phyloP scores from a whole-genome alignment of 1,139 yeast species.

The Sugiyamaella xylanicola region DNA sequence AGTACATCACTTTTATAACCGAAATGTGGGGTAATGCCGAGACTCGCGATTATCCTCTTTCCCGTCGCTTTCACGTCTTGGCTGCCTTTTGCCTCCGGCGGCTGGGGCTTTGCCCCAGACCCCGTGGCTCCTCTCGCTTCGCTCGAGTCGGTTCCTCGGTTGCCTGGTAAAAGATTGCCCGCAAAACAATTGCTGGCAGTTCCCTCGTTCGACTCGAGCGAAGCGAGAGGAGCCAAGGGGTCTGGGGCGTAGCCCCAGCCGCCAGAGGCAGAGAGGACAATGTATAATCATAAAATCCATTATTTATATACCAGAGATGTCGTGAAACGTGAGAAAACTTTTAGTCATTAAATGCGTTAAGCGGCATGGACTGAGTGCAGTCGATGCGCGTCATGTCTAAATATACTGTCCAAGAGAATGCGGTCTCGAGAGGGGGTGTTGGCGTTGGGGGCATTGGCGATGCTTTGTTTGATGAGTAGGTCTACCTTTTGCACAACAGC shows the following conservation, averaged over 20 bases:
- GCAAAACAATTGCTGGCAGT: too few species aligned
- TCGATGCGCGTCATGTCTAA: slow-evolving; percentile 32
- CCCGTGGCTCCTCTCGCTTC: background rate
- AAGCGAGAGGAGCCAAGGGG: background rate
- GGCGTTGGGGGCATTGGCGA: background rate
- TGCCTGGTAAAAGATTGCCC: too few species aligned
- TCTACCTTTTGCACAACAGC: slow-evolving; percentile 39
- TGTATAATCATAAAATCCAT: background rate
- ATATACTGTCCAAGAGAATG: slow-evolving; percentile 32
- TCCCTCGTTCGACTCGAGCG: background rate
- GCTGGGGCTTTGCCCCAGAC: background rate
- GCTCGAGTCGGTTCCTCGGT: background rate
- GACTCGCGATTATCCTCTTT: too few species aligned
- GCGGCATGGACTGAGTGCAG: slow-evolving; percentile 9
- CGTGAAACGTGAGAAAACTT: slow-evolving; percentile 5
- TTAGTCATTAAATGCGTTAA: slow-evolving; percentile 8
- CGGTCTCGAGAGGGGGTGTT: background rate
- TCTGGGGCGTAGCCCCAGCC: background rate
- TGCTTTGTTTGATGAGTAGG: slow-evolving; percentile 20
- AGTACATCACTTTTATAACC: background rate
- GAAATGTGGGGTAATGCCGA: background rate
- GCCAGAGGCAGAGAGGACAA: background rate
- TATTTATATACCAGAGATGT: slow-evolving; percentile 4
- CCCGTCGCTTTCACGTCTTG: too few species aligned
- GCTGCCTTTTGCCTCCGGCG: background rate